Base-by-base conservation (phyloP, 2,329 filamentous ascomycete genomes). In the Pezicula carpinea region DNA sequence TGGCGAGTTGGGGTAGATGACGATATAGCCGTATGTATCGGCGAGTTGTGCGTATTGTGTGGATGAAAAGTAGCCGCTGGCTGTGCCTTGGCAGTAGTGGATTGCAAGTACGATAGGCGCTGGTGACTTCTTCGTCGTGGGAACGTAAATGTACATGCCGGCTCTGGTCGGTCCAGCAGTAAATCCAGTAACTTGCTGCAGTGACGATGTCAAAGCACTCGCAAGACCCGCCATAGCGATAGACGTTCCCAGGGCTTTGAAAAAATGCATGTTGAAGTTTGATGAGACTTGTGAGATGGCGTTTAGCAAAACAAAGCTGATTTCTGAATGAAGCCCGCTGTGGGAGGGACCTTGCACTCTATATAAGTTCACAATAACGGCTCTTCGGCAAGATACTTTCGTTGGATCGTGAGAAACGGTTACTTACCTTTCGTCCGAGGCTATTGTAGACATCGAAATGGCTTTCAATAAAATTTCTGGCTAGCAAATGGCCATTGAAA, bases 1-100 rank as follows among this genome's bases (percentile, higher is more conserved):
- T 0, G 74, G 74, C 2, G 71, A 73, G 53, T 71, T 68, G 1
- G 77, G 77, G 62, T 78, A 83, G 58, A 83, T 76, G 50, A 77
- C 70, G 46, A 84, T 79, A 63, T 77, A 82, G 33, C 77, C 79
- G 45, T 79, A 68, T 39, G 67, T 58, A 49, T 75, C 73, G 5
- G 79, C 75, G 7, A 79, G 65, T 2, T 67, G 65, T 17, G 74
- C 72, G 60, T 77, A 83, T 7, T 75, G 51, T n/a, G 64, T 62
- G 18, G 48, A 52, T 0, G 51, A 51, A 23, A 58, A 63, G 19
- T 49, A 48, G 26, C 22, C 49, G 7, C 44, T 38, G 18, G 50
- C 78, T 2, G 69, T 69, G 32, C 78, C 77, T 8, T 46, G 39
- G 23, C 52, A 56, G 35, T 50, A 46, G 32, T 53, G 52, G 11